phyloP scores from a whole-genome alignment of 2,329 filamentous ascomycete genomes.

The Apiospora arundinis region DNA sequence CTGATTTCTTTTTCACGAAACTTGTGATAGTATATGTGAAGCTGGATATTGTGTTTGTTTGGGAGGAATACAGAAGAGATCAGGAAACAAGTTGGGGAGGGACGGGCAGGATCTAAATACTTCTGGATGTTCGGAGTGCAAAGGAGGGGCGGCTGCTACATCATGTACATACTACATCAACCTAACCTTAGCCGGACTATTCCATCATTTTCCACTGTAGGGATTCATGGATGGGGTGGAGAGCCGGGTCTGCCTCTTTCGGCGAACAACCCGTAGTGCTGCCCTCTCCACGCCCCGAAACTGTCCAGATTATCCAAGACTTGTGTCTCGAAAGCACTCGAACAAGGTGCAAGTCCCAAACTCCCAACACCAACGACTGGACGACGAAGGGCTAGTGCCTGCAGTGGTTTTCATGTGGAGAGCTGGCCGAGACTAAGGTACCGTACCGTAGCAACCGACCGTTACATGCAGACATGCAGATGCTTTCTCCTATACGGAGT shows the following conservation, averaged over 20 bases:
- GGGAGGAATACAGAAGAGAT: neutral
- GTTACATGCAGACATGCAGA: neutral
- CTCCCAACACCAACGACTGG: neutral
- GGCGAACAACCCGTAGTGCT: neutral
- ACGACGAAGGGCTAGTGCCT: neutral
- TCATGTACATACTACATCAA: slow-evolving; percentile 14
- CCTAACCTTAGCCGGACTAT: neutral
- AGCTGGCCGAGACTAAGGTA: neutral
- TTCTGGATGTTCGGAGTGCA: slow-evolving; percentile 4
- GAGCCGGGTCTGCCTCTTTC: neutral
- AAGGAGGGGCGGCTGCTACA: slow-evolving; percentile 16
- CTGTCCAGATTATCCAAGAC: neutral
- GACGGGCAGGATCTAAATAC: slow-evolving; percentile 19
- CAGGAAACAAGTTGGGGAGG: neutral
- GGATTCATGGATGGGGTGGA: neutral
- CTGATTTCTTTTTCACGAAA: slow-evolving; percentile 29
- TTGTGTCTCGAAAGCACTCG: neutral
- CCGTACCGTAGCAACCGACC: slow-evolving; percentile 9
- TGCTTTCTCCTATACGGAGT: neutral
- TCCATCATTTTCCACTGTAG: neutral
- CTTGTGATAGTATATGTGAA: neutral
- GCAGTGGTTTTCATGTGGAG: neutral
- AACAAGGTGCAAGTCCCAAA: neutral
- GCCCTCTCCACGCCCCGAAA: neutral
- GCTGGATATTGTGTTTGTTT: neutral